A percentile compares a stretch with the other conserved stretches of the same genome.
Evolutionary conservation across 108 stramenopile genomes (phyloP).

Genomic region (Licmophora abbreviata): DNA sequence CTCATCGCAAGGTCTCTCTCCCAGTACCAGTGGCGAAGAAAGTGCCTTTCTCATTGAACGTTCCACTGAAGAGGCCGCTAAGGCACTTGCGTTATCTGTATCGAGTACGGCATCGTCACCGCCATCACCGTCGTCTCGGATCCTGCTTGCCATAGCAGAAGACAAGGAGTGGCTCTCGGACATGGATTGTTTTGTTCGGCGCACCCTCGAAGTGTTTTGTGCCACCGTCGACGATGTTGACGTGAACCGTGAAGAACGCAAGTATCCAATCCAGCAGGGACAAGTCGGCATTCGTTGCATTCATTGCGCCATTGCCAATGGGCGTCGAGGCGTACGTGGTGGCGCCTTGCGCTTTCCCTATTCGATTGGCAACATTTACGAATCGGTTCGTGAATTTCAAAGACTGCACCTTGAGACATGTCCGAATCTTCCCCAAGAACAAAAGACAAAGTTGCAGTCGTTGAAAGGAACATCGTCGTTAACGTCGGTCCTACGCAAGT

Average conservation of each 20-base stretch:
- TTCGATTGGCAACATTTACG: slow-evolving; percentile 70
- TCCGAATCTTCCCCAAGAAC: slow-evolving; percentile 37
- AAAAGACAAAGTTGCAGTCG: slow-evolving; percentile 27
- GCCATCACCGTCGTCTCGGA: slow-evolving; percentile 44
- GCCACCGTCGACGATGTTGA: slow-evolving; percentile 55
- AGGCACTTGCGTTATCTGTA: slow-evolving; percentile 16
- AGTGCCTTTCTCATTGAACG: slow-evolving; percentile 18
- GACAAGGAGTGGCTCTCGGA: slow-evolving; percentile 85
- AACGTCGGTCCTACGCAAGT: slow-evolving; percentile 71
- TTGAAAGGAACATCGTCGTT: slow-evolving; percentile 61
- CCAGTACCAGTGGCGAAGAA: slow-evolving; percentile 24
- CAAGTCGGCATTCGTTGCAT: slow-evolving; percentile 81
- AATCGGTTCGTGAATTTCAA: slow-evolving; percentile 78
- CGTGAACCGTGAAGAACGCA: slow-evolving; percentile 39
- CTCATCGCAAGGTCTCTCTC: neutral
- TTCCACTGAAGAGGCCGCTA: slow-evolving; percentile 30
- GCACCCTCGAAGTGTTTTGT: slow-evolving; percentile 74
- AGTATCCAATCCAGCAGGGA: slow-evolving; percentile 62
- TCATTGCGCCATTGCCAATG: slow-evolving; percentile 48
- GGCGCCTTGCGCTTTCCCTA: slow-evolving; percentile 68
- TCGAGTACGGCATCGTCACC: slow-evolving; percentile 5
- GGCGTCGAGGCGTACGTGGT: slow-evolving; percentile 23
- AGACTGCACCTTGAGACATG: slow-evolving; percentile 71
- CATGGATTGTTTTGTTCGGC: slow-evolving; percentile 68
- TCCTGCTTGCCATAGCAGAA: slow-evolving; percentile 71